Evolutionary conservation across 2,329 filamentous ascomycete species (phyloP).

Genomic region (Stachybotrys chlorohalonatus): DNA sequence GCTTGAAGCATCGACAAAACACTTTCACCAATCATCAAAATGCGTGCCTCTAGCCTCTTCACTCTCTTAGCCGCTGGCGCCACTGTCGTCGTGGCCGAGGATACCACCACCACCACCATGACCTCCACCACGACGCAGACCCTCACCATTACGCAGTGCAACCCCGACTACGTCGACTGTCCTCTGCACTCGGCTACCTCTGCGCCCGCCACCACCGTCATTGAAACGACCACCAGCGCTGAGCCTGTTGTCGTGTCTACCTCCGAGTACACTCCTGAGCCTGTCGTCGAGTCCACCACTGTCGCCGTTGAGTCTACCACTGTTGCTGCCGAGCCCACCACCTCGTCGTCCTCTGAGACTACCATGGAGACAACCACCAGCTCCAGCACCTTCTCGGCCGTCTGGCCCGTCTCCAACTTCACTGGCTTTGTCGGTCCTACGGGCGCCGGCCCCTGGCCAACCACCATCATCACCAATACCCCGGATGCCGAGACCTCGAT

Average conservation of each 20-base stretch:
- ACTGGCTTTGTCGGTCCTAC: conserved; percentile 16
- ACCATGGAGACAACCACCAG: conserved; percentile 16
- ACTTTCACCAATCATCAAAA: conserved; percentile 18
- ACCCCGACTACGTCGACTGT: conserved; percentile 33
- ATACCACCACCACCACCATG: conserved; percentile 25
- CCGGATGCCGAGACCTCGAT: conserved; percentile 12
- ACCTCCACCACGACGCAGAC: conserved; percentile 36
- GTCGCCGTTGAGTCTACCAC: conserved; percentile 24
- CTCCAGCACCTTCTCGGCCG: conserved; percentile 10
- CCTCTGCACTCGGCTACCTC: conserved; percentile 21
- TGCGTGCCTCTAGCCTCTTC: conserved; percentile 36
- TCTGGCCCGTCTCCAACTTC: conserved; percentile 24
- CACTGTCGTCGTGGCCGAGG: conserved; percentile 23
- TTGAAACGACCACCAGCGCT: conserved; percentile 2
- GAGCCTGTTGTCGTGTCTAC: conserved; percentile 8
- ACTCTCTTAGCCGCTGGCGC: conserved; percentile 31
- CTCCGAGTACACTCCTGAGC: conserved; percentile 1
- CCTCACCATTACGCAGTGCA: conserved; percentile 39
- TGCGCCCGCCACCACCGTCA: conserved; percentile 13
- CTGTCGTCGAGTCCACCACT: conserved; percentile 14
- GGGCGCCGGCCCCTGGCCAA: conserved; percentile 7
- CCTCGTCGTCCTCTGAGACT: conserved; percentile 9
- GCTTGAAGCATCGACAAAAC: not conserved
- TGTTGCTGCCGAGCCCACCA: conserved; percentile 2
- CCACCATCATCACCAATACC: conserved; percentile 13